phyloP scores from a whole-genome alignment of 1,139 yeast genomes.

The Candida glucosophila region DNA sequence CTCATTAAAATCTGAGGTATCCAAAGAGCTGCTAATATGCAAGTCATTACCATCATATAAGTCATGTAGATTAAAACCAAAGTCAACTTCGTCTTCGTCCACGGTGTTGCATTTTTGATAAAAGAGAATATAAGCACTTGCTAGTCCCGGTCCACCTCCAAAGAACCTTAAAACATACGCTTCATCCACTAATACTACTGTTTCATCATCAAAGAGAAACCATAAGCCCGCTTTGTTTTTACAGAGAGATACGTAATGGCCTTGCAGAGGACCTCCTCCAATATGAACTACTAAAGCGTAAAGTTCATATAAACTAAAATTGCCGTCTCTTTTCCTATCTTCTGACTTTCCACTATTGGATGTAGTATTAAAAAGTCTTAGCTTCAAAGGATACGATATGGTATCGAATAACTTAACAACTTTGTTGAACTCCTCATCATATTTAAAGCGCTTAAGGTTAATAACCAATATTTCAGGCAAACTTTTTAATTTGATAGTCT shows the following conservation, averaged over 20 bases:
- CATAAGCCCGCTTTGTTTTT: conserved; percentile 77
- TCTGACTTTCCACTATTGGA: conserved; percentile 12
- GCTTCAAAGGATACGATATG: conserved; percentile 67
- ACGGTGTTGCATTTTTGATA: conserved; percentile 34
- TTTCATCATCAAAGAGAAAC: conserved; percentile 91
- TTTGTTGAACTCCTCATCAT: conserved; percentile 72
- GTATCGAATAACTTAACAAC: conserved; percentile 84
- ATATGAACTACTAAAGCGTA: conserved; percentile 86
- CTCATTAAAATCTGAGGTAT: background rate
- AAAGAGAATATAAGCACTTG: conserved; percentile 85
- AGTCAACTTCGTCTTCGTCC: conserved; percentile 17
- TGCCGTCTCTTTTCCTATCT: conserved; percentile 12
- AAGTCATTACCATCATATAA: conserved; percentile 27
- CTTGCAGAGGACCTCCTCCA: conserved; percentile 98
- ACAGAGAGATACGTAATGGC: conserved; percentile 85
- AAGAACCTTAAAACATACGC: conserved; percentile 76
- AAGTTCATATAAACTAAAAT: conserved; percentile 60
- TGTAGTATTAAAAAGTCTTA: conserved; percentile 71
- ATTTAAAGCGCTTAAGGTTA: conserved; percentile 86
- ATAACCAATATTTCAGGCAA: conserved; percentile 74
- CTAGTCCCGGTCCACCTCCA: conserved; percentile 83
- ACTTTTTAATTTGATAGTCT: conserved; percentile 73
- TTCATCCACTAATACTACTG: conserved; percentile 84
- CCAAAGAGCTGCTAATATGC: conserved; percentile 2
- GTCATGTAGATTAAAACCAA: conserved; percentile 27